These are phyloP conservation scores for Proliferodiscus dingleyae DNA, from an alignment of 2,329 filamentous ascomycete genomes.

Conservation along the genomic window DNA sequence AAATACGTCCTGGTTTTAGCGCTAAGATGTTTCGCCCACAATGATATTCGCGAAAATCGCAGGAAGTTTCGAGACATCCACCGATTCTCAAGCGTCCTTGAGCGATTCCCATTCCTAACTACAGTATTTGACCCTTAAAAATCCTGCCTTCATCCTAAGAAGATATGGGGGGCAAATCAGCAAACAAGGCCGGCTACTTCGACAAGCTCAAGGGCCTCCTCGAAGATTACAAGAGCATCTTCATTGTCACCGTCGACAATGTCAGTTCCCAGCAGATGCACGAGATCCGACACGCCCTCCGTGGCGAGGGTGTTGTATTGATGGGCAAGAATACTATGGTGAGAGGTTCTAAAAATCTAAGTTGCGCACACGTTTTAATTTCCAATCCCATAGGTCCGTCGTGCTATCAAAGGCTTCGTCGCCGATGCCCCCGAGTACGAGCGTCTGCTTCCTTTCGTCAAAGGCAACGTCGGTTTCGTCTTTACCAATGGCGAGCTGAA, in stretches of 20 bases:
- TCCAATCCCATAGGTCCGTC: constrained; percentile 62
- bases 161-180: constrained; percentile 98
- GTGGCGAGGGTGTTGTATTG: constrained; percentile 87
- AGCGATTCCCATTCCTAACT: constrained; percentile 21
- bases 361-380: constrained; percentile 10
- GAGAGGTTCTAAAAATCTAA: constrained; percentile 5
- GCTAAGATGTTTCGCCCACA: constrained; percentile 6
- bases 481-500: constrained; percentile 99
- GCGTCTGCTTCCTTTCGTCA: constrained; percentile 91
- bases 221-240: constrained; percentile 94
- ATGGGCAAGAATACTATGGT: constrained; percentile 99
- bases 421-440: constrained; percentile 92
- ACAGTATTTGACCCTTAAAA: constrained; percentile 75
- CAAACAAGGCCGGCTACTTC: constrained; percentile 96
- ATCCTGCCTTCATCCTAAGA: constrained; percentile 96
- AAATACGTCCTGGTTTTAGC: neutral
- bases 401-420: constrained; percentile 94
- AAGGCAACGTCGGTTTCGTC: constrained; percentile 98
- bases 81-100: constrained; percentile 16
- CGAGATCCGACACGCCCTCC: constrained; percentile 93
- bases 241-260: constrained; percentile 99
- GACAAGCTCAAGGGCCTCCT: constrained; percentile 98
- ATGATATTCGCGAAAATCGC: constrained; percentile 4
- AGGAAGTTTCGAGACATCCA: constrained; percentile 3
- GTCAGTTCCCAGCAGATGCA: constrained; percentile 99